These are phyloP conservation scores for Saccharomyces hybrid DNA, from an alignment of 1,139 yeast genomes.

Conservation along the genomic window DNA sequence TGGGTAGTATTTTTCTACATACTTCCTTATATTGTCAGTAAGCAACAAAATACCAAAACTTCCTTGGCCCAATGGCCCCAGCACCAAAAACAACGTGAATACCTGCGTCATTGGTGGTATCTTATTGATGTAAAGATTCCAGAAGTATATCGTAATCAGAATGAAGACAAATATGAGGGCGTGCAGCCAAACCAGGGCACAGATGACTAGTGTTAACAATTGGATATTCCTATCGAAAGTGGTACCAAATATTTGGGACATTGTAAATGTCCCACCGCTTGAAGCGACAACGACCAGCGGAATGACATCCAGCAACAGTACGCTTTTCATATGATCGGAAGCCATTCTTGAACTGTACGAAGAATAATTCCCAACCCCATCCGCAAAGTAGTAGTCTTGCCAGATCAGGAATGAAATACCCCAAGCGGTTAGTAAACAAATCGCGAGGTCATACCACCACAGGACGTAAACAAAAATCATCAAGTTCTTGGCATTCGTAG, in stretches of 20 bases:
- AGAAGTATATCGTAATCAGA: slow-evolving; percentile 48
- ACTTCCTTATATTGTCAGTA: slow-evolving; percentile 38
- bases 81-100: slow-evolving; percentile 52
- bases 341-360: slow-evolving; percentile 24
- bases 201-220: slow-evolving; percentile 46
- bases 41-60: slow-evolving; percentile 57
- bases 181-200: slow-evolving; percentile 57
- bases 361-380: slow-evolving; percentile 34
- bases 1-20: slow-evolving; percentile 20
- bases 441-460: slow-evolving; percentile 59
- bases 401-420: slow-evolving; percentile 42
- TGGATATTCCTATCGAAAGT: slow-evolving; percentile 34
- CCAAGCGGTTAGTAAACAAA: slow-evolving; percentile 53
- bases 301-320: slow-evolving; percentile 56
- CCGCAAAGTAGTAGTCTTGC: slow-evolving; percentile 28
- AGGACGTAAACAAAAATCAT: slow-evolving; percentile 45
- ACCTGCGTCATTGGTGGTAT: slow-evolving; percentile 44
- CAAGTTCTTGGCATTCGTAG: slow-evolving; percentile 27
- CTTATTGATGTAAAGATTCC: slow-evolving; percentile 51
- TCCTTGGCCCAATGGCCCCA: slow-evolving; percentile 78
- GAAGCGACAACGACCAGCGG: slow-evolving; percentile 69
- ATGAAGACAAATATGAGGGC: slow-evolving; percentile 58
- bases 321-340: slow-evolving; percentile 16
- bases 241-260: slow-evolving; percentile 38
- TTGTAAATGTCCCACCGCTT: slow-evolving; percentile 47